Percentiles rank a stretch among this genome's conserved stretches.
Evolutionary conservation across 2,329 filamentous ascomycete species (phyloP).

Genomic region (Colletotrichum falcatum): DNA sequence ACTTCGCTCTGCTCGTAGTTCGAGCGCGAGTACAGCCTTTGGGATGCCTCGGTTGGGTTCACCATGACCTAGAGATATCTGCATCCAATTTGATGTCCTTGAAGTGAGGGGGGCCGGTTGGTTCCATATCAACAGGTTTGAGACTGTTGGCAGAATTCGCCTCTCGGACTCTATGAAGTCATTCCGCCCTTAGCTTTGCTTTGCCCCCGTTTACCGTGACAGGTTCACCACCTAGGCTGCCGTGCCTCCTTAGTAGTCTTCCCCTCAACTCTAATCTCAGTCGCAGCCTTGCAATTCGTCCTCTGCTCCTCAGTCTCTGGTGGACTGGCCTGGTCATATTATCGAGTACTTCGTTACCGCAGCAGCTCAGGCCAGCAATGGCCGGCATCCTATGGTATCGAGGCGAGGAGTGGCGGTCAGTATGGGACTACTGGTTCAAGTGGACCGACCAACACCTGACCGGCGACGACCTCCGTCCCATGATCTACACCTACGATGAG

Average conservation of each 20-base stretch:
- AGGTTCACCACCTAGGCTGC: background rate
- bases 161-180: constrained; percentile 33
- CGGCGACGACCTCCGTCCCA: constrained; percentile 66
- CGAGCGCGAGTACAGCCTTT: background rate
- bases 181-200: background rate
- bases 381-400: constrained; percentile 36
- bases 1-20: constrained; percentile 21
- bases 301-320: background rate
- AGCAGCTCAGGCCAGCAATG: constrained; percentile 14
- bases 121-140: background rate
- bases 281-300: no score
- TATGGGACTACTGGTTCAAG: constrained; percentile 77
- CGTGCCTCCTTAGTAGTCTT: background rate
- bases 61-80: background rate
- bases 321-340: background rate
- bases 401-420: constrained; percentile 41
- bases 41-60: background rate
- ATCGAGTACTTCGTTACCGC: background rate
- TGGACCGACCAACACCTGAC: constrained; percentile 75
- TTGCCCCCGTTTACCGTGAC: constrained; percentile 6
- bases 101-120: background rate
- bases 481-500: constrained; percentile 76
- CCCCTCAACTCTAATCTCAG: background rate
- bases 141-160: background rate
- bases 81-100: background rate